Conservation (phyloP, 805 yeast genomes). For the Danielozyma ontarioensis region DNA sequence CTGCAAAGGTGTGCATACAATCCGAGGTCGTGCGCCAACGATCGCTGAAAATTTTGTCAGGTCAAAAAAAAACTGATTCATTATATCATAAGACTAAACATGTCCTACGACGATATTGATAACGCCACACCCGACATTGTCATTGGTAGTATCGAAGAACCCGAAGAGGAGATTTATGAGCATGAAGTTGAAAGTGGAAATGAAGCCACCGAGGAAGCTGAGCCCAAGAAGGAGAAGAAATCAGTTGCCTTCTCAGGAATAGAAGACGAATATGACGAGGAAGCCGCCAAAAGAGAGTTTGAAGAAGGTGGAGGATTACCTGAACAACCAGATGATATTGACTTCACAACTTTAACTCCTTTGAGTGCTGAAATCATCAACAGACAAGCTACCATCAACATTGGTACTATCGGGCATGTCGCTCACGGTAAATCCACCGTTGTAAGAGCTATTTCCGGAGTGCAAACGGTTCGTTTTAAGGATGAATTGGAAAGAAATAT, state of each 20-base stretch:
- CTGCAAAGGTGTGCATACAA: too few species aligned
- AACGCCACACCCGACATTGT: conserved; percentile 83
- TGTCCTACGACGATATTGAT: conserved; percentile 76
- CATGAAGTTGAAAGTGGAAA: conserved; percentile 42
- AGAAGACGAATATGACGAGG: conserved; percentile 68
- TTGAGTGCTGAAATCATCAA: conserved; percentile 91
- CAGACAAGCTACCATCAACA: conserved; percentile 98
- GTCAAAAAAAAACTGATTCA: too few species aligned
- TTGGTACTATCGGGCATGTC: conserved; percentile 95
- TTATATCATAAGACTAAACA: too few species aligned
- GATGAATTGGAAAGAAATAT: conserved; percentile 98
- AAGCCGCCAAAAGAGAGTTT: conserved; percentile 74
- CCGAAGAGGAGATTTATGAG: conserved; percentile 43
- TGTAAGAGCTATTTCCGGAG: conserved; percentile 95
- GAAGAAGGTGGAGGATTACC: conserved; percentile 99
- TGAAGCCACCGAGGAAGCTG: conserved; percentile 42
- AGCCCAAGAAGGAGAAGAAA: conserved; percentile 47
- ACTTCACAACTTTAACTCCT: conserved; percentile 76
- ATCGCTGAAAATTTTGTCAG: too few species aligned
- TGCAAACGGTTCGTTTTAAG: conserved; percentile 98
- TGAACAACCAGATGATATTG: conserved; percentile 90
- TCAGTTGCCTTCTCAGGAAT: conserved; percentile 77
- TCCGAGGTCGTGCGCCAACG: too few species aligned
- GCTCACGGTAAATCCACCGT: conserved; percentile 95
- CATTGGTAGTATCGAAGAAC: conserved; percentile 51